Percentiles rank a stretch among this genome's conserved stretches.
phyloP scores from a whole-genome alignment of 2,329 filamentous ascomycete species.

The Phoma sp. region DNA sequence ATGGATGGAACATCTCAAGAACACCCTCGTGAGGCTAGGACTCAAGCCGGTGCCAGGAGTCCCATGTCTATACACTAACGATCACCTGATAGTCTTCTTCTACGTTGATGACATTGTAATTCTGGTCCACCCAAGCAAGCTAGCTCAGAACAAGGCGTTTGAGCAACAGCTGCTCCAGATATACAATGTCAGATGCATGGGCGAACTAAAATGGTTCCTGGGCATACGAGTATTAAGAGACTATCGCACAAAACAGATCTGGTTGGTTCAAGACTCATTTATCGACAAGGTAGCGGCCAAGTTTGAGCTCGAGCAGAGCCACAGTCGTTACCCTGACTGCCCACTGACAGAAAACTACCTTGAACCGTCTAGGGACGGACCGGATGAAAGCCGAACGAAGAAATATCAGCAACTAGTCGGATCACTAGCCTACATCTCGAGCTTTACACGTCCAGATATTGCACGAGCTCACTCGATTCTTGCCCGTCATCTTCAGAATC shows the following conservation, averaged over 20 bases:
- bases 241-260: background rate
- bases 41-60: no score
- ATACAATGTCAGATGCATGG: background rate
- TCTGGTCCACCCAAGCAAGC: background rate
- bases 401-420: slow-evolving; percentile 22
- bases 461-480: slow-evolving; percentile 12
- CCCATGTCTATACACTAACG: no score
- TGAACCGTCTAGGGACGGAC: no score
- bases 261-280: slow-evolving; percentile 1
- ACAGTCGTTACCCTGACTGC: background rate
- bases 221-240: background rate
- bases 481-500: slow-evolving; percentile 4
- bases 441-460: slow-evolving; percentile 20
- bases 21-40: slow-evolving; percentile 16
- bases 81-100: slow-evolving; percentile 14
- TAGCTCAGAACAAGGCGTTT: background rate
- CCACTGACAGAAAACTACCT: background rate
- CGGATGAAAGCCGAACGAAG: no score
- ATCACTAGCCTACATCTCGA: slow-evolving; percentile 18
- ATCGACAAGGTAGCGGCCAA: background rate
- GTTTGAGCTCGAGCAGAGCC: slow-evolving; percentile 2
- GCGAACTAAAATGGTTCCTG: background rate
- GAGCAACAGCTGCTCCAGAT: no score
- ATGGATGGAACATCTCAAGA: slow-evolving; percentile 10
- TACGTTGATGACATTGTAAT: slow-evolving; percentile 24